Base-by-base conservation (phyloP, 352 stramenopile genomes). In the Discostella stelligera region DNA sequence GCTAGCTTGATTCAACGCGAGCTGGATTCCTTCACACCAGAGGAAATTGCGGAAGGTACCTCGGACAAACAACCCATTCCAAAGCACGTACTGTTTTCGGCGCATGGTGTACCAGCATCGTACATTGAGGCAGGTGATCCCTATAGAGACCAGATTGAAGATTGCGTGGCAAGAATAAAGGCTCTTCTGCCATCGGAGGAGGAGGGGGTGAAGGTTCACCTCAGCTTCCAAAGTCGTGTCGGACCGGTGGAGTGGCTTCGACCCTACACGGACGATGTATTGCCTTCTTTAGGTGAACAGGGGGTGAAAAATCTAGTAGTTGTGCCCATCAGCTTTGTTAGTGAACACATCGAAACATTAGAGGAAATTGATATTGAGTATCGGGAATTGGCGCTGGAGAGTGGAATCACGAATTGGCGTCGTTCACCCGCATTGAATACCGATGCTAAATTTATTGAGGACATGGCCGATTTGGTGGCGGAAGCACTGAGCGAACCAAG, bases 291-390 rank as follows among this genome's bases (percentile, higher is more conserved):
- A 30, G 97, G 93, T 41, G 68, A 91, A 53, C 89, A 96, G 50
- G 96, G 96, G 30, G 93, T 98, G 73, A 98, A 98, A 86, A 94
- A 98, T 82, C 85, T 99, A 41, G 91, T 99, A 30, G 96, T 98
- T n/a, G 96, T 99, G 20, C 97, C 97, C 16, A 98, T 99, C 74
- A 96, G 93, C 54, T 99, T 99, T 87, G 98, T 98, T 23, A 98
- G 94, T 58, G 97, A 99, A 88, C 97, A 99, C 85, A 98, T 99
- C 66, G 97, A 99, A 84, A 99, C 97, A 39, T 91, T 99, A 49
- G 98, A 98, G 85, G 97, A 99, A 86, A 99, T 99, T 80, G 97
- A 99, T 89, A 97, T 99, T 74, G 97, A 99, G 86, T 99, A 99
- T 84, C 90, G 93, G 27, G 95, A 99, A 76, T 89, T 99, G 49